Evolutionary conservation across 176 grass and related monocot species (phyloP), one percentile per base, ranked within the genome.

Genomic region (Rhynchospora pubera): DNA sequence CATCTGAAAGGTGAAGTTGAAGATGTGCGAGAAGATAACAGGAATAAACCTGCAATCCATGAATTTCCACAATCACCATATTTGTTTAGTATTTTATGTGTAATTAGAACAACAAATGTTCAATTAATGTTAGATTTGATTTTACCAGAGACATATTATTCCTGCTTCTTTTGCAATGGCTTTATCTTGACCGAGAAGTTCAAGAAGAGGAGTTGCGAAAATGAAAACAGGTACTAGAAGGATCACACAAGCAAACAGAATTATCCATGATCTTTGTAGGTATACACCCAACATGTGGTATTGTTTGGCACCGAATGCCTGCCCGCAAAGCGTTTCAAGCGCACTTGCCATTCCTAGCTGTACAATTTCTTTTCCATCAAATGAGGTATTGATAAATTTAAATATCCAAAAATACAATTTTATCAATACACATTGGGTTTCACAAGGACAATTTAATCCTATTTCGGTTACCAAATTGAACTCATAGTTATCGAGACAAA

Each of bases 231-330:
- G 86, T 24, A 83, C 14, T 1, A 83, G 44, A 58, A 79, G 28
- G 44, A 83, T 26, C 9, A 76, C 26, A 13, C 23, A 69, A 15
- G 48, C 5, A 43, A 66, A 46, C 5, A 83, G 65, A 10, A 87
- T 55, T 9, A 87, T 78, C 70, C 80, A 83, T 61, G 86, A 87
- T 67, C 69, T 58, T 73, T 87, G 86, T 18, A 87, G 65, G 66
- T 83, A 77, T 44, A 72, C 44, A 42, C 68, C 68, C 15, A 72
- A 44, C 68, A 72, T 72, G 28, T 47, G 68, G 32, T 72, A 44
- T 13, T 72, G 68, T 44, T 72, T 72, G 2, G 68, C 68, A 44
- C 68, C 68, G 9, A 42, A 72, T 3, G 68, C 68, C 16, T 72
- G 68, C 3, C 68, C 68, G 14, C 68, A 72, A 44, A 72, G 68